phyloP scores from a whole-genome alignment of 164 flowering plant species.

The Nymphaea colorata region DNA sequence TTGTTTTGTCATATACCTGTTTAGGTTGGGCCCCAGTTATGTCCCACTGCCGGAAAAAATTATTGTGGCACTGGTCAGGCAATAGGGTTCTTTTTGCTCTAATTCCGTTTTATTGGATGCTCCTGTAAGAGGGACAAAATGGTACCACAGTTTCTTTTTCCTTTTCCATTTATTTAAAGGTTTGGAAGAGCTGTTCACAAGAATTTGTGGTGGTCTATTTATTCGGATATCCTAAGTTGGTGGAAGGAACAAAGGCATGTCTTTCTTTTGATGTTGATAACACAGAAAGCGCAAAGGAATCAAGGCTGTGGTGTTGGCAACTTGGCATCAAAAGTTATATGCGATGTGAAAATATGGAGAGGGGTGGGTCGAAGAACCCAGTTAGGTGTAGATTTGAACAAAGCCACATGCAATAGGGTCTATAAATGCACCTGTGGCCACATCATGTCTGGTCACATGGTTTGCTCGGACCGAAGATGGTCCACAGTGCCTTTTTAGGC shows the following conservation, averaged over 20 bases:
- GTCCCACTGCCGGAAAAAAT: no score
- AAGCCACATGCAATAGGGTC: no score
- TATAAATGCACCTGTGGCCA: no score
- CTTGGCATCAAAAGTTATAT: background rate
- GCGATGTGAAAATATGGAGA: no score
- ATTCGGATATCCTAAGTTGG: background rate
- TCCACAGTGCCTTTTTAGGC: no score
- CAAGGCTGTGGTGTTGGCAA: background rate
- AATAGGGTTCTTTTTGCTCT: background rate
- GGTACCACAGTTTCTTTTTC: background rate
- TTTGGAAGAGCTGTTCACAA: background rate
- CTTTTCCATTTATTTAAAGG: background rate
- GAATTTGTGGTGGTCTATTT: background rate
- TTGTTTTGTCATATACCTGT: no score
- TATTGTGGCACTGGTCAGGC: background rate
- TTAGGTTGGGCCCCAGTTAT: no score
- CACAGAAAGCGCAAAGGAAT: background rate
- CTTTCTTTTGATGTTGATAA: background rate
- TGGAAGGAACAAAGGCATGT: background rate
- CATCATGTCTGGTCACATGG: no score
- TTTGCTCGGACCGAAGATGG: no score
- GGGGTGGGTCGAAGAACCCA: no score
- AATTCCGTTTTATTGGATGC: background rate
- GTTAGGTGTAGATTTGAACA: no score
- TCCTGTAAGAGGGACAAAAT: background rate